Base-by-base conservation (phyloP, 2,329 filamentous ascomycete species). In the Alternaria ethzedia region DNA sequence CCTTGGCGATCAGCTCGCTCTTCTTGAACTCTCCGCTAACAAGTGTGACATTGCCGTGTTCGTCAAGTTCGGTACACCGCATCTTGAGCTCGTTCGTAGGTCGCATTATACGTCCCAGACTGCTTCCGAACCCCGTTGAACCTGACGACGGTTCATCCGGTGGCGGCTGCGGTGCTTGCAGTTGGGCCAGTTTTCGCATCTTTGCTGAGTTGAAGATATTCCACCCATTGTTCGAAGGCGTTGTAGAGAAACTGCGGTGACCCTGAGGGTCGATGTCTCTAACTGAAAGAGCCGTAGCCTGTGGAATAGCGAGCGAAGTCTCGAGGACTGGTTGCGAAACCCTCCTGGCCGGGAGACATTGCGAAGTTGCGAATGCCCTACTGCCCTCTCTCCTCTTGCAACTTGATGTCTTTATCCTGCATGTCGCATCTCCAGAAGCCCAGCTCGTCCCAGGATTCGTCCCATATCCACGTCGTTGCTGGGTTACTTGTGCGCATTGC, bases 21-120 rank as follows among this genome's bases (percentile, higher is more conserved):
- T 99, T 99, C 83, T 96, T 96, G 81, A 97, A 98, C 80, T 98
- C 96, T 63, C 94, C 93, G 77, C 96, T 96, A 20, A 97, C 91
- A 61, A 98, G 84, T 20, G 95, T 96, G 25, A 97, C 94, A 72
- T 96, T 91, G 44, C 96, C 96, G 75, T 92, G 89, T 78, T 94
- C 93, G 74, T 98, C 94, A 63, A 98, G 92, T 80, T 99, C 96
- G 1, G 96, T 99, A 78, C 96, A 99, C 57, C 96, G 88, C 70
- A 99, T 84, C 63, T 93, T 90, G 28, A 94, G 88, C 79, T 97
- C 94, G 61, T 95, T 90, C 25, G 91, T 90, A 3, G 92, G 91
- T 80, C 95, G 96, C 73, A 93, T 84, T 47, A 90, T 88, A 45
- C 93, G 87, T 45, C 90, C 90, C 54, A 90, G 86, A 5, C 85